A percentile compares a stretch with the other conserved stretches of the same genome.
Evolutionary conservation across 1,139 yeast species (phyloP).

Genomic region (Fermentozyma sake): DNA sequence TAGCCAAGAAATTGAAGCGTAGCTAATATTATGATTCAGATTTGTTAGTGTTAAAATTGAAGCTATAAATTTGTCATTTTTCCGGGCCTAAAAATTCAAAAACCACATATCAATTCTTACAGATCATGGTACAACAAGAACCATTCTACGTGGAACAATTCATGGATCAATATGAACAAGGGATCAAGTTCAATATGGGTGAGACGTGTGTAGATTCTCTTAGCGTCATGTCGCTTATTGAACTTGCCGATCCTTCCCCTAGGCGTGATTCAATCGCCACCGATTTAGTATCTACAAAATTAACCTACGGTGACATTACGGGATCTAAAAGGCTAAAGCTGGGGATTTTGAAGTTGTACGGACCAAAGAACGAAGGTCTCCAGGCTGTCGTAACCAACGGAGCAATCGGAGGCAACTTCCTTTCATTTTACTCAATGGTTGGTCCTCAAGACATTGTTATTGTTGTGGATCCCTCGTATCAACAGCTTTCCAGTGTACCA

Average conservation of each 20-base stretch:
- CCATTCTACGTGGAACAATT: constrained; percentile 53
- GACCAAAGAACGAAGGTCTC: constrained; percentile 11
- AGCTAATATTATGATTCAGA: too few species aligned
- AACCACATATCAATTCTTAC: too few species aligned
- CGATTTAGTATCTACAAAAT: constrained; percentile 15
- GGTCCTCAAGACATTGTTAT: constrained; percentile 47
- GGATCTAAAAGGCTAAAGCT: constrained; percentile 40
- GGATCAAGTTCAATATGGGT: constrained; percentile 40
- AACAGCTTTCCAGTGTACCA: constrained; percentile 50
- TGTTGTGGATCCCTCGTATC: constrained; percentile 50
- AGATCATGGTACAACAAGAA: constrained; percentile 33
- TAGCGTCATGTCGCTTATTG: constrained; percentile 30
- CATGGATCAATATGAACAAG: constrained; percentile 49
- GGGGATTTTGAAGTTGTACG: constrained; percentile 33
- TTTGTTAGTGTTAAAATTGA: too few species aligned
- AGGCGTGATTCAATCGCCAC: constrained; percentile 4
- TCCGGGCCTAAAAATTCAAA: too few species aligned
- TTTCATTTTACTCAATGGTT: constrained; percentile 43
- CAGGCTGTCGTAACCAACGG: constrained; percentile 45
- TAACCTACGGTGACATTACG: constrained; percentile 46
- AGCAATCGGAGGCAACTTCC: constrained; percentile 56
- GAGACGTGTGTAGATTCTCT: constrained; percentile 53
- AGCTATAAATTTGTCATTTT: too few species aligned
- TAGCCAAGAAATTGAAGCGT: too few species aligned
- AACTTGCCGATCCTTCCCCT: constrained; percentile 3